phyloP scores from a whole-genome alignment of 192 early-diverging fungal genomes.

The Cetraspora pellucida region DNA sequence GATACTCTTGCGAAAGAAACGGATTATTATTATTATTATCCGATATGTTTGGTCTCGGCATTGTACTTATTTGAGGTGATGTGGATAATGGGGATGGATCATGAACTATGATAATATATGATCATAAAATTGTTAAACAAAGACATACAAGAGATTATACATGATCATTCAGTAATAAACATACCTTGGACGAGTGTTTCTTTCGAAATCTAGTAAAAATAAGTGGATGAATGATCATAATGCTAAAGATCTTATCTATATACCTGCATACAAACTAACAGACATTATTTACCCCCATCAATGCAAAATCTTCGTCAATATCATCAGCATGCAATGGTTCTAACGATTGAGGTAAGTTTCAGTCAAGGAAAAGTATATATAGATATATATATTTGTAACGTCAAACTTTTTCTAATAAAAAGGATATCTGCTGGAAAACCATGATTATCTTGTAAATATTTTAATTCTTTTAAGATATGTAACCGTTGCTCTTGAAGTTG shows the following conservation, averaged over 20 bases:
- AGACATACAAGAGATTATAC: neutral
- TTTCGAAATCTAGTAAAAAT: neutral
- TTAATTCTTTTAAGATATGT: neutral
- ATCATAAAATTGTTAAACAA: neutral
- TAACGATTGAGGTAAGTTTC: conserved; percentile 18
- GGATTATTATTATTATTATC: conserved; percentile 20
- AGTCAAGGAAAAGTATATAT: conserved; percentile 20
- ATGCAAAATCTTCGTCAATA: conserved; percentile 18
- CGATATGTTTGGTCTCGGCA: neutral
- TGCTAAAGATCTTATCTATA: neutral
- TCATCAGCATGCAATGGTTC: conserved; percentile 2
- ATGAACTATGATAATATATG: conserved; percentile 19
- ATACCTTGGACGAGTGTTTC: neutral
- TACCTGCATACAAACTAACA: neutral
- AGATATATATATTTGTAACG: neutral
- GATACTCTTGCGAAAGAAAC: neutral
- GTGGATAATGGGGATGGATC: neutral
- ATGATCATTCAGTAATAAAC: neutral
- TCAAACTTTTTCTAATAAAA: neutral
- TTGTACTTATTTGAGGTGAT: conserved; percentile 5
- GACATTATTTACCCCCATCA: conserved; percentile 26
- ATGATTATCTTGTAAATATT: conserved; percentile 5
- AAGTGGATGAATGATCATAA: neutral
- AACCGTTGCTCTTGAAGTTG: neutral
- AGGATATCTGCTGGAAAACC: conserved; percentile 36